Base-by-base conservation (phyloP, 2,329 filamentous ascomycete species). In the Cordyceps fumosorosea region DNA sequence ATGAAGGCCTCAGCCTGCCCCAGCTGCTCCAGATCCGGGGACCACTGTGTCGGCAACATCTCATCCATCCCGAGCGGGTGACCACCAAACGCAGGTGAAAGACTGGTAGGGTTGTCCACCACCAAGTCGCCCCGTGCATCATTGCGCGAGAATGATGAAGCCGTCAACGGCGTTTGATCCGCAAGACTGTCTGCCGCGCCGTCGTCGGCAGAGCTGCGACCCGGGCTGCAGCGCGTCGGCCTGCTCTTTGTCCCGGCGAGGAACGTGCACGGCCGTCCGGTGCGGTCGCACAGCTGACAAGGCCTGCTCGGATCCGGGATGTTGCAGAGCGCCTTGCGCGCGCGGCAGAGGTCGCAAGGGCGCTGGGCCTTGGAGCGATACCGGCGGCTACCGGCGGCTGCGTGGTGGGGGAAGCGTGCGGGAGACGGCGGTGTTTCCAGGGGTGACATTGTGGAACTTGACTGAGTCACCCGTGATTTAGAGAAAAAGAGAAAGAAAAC, bases 251-350 rank as follows among this genome's bases (percentile, higher is more conserved):
- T 44, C 11, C 47, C 56, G 16, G 52, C 65, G 10, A 69, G 47
- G 56, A 70, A 70, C 1, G 68, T 70, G 45, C 68, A 70, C 1
- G 61, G 62, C 5, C 68, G 61, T 11, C 67, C 67, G 0, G 66
- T 68, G 5, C 68, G 60, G 24, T 66, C 62, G 24, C 68, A 70
- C 3, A 69, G 64, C 50, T 69, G 68, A 34, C 68, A 70, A 20
- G 68, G 68, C 42, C 61, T 56, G n/a, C 63, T 56, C 0, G 68
- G 68, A 37, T 69, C 68, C 6, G 68, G 68, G 3, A 70, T 70
- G 10, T 70, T 70, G 60, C 68, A 69, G 3, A 70, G 65, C 1
- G 66, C 68, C 42, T 70, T 70, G 24, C 68, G 68, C 2, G 67
- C 56, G 11, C 65, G 67, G 34, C 66, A 68, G 12, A 67, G 55